Percentiles rank a stretch among this genome's conserved stretches.
These are phyloP conservation scores for Melaleuca alternifolia DNA, from an alignment of 345 rosid genomes.

Conservation along the genomic window DNA sequence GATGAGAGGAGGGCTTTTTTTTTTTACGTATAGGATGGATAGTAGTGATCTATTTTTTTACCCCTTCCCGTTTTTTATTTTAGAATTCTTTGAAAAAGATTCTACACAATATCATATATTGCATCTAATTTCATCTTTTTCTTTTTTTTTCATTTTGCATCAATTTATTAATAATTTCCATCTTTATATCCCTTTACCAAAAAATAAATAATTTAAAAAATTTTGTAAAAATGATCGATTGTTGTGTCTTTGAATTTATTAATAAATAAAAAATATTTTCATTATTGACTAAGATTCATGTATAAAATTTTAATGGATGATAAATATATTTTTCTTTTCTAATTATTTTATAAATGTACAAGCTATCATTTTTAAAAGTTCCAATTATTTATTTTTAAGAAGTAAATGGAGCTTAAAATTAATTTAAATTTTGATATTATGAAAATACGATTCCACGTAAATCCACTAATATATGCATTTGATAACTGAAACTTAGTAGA, in stretches of 20 bases:
- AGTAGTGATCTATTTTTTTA: neutral
- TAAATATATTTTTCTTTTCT: neutral
- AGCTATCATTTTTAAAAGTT: neutral
- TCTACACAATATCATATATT: neutral
- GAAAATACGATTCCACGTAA: no score
- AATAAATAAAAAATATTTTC: rapidly evolving
- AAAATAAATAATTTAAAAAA: neutral
- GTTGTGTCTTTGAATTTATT: rapidly evolving
- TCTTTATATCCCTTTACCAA: neutral
- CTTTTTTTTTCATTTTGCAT: neutral
- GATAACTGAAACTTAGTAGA: no score
- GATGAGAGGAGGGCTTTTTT: neutral
- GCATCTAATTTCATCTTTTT: neutral
- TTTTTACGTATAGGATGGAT: no score
- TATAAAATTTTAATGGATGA: rapidly evolving
- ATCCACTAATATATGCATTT: no score
- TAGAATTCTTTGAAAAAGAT: neutral
- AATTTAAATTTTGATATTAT: no score
- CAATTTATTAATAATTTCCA: neutral
- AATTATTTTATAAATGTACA: neutral
- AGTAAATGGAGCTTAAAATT: neutral
- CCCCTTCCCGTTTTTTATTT: rapidly evolving
- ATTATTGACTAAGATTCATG: rapidly evolving
- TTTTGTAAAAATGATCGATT: rapidly evolving
- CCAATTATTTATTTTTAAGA: rapidly evolving